Base-by-base conservation (phyloP, 805 yeast genomes). In the Zygoascus bituminiphila region DNA sequence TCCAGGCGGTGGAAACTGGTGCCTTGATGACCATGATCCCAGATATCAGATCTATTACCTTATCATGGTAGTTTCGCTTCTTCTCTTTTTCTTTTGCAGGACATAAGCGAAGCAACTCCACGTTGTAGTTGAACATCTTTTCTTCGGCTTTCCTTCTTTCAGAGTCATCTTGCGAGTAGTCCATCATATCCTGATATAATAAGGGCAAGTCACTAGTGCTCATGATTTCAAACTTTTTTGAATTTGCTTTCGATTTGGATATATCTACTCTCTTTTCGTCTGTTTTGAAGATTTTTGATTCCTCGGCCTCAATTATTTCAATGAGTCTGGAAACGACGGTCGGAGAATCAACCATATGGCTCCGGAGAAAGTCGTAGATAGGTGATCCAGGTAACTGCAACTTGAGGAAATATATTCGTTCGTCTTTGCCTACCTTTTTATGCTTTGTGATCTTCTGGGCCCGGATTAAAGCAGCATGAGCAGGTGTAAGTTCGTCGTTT, bases 21-120 rank as follows among this genome's bases (percentile, higher is more conserved):
- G 82, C 77, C 36, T 78, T 75, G 14, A 91, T 77, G 14, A 82
- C 66, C 2, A 88, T 78, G 81, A 89, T 77, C 31, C 84, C 94
- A 12, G 78, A 81, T 0, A 79, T 77, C 74, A 79, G 72, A 8
- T 75, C 78, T 40, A 68, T 67, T 3, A 88, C 65, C 23, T 75
- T 73, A 1, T 57, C 56, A 8, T 68, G 67, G 23, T 74, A 57
- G 1, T 48, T 50, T 14, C 62, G 60, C 48, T 81, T 80, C 2
- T 56, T 53, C 0, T 41, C n/a, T n/a, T 24, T 23, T 62, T 45
- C 29, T 22, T 33, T 62, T 0, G 49, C 46, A 0, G 93, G 87
- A 31, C 78, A 69, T 1, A 75, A 70, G 49, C 67, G 70, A 45
- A 88, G 64, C 39, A 78, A 64, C 17, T 74, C 74, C 51, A 78